Evolutionary conservation across 2,329 filamentous ascomycete species (phyloP).

Genomic region (Curvularia sp.): DNA sequence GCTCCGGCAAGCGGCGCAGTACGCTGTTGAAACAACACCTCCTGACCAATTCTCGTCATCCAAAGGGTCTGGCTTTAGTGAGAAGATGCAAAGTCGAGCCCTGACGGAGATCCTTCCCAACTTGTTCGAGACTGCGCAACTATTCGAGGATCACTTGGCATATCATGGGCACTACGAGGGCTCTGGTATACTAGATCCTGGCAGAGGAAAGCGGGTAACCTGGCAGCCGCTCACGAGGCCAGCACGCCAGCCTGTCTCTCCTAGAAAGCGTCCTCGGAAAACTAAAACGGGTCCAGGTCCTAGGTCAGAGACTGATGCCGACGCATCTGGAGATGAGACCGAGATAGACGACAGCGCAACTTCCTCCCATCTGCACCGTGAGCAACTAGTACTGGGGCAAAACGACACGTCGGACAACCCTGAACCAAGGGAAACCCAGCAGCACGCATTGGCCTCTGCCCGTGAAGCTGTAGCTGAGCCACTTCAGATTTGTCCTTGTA

Average conservation of each 20-base stretch:
- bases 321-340: constrained; percentile 31
- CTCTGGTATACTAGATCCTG: constrained; percentile 26
- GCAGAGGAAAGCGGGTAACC: constrained; percentile 31
- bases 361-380: background rate
- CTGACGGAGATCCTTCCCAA: constrained; percentile 36
- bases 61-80: constrained; percentile 31
- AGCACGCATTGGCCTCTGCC: background rate
- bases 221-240: constrained; percentile 36
- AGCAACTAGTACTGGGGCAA: background rate
- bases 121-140: constrained; percentile 39
- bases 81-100: constrained; percentile 39
- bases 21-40: constrained; percentile 30
- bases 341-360: constrained; percentile 29
- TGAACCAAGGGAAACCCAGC: background rate
- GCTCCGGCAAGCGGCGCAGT: constrained; percentile 32
- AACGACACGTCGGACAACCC: background rate
- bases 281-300: background rate
- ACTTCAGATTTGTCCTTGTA: background rate
- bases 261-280: constrained; percentile 24
- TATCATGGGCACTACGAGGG: constrained; percentile 37
- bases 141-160: constrained; percentile 41
- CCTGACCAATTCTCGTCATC: constrained; percentile 40
- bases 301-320: constrained; percentile 7
- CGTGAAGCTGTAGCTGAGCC: background rate
- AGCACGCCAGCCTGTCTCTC: constrained; percentile 15